Evolutionary conservation across 192 early-diverging fungal genomes (phyloP).

Genomic region (Coemansia sp.): DNA sequence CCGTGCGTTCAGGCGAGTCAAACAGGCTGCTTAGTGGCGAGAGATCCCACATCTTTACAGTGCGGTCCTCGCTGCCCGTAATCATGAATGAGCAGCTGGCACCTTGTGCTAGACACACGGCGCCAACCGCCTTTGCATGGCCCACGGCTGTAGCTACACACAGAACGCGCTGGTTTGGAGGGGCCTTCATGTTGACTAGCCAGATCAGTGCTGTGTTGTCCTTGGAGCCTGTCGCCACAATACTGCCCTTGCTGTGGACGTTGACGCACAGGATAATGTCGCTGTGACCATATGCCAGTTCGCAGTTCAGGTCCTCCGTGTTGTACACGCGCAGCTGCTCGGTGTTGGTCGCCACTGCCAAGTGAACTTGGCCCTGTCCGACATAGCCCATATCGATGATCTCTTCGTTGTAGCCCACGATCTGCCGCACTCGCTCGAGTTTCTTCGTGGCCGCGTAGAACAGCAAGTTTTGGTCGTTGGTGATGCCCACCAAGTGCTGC

Average conservation of each 20-base stretch:
- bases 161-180: conserved; percentile 59
- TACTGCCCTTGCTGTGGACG: conserved; percentile 63
- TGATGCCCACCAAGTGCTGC: conserved; percentile 69
- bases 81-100: conserved; percentile 64
- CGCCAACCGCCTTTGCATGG: conserved; percentile 90
- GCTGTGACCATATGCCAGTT: conserved; percentile 84
- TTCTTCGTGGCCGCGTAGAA: conserved; percentile 64
- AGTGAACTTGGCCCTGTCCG: conserved; percentile 66
- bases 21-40: conserved; percentile 47
- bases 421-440: conserved; percentile 71
- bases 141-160: conserved; percentile 77
- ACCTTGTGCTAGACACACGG: conserved; percentile 77
- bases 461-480: conserved; percentile 89
- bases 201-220: conserved; percentile 88
- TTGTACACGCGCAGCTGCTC: conserved; percentile 90
- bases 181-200: conserved; percentile 65
- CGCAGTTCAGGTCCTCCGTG: conserved; percentile 73
- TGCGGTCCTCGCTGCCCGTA: conserved; percentile 91
- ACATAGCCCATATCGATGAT: conserved; percentile 83
- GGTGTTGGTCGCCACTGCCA: conserved; percentile 92
- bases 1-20: conserved; percentile 22
- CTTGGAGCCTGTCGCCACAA: conserved; percentile 87
- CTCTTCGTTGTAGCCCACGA: conserved; percentile 97
- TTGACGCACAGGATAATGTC: conserved; percentile 86
- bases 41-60: conserved; percentile 92